Evolutionary conservation across 2,329 filamentous ascomycete species (phyloP).

Genomic region (Pseudogymnoascus sp.): DNA sequence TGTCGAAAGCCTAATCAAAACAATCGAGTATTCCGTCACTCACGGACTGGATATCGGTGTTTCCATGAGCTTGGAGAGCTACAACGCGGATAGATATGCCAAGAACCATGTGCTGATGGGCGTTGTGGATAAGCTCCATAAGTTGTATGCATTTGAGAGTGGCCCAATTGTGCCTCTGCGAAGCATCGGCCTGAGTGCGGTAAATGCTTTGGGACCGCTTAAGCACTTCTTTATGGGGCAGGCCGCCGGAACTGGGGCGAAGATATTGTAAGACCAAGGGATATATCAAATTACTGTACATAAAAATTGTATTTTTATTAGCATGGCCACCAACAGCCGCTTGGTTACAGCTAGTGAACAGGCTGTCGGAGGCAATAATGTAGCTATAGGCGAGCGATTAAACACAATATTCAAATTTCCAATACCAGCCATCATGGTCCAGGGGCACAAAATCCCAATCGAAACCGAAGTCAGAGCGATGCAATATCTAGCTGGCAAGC

Average conservation of each 20-base stretch:
- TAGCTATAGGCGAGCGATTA: neutral
- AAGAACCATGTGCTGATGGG: constrained; percentile 74
- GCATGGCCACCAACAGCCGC: neutral
- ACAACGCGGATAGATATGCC: constrained; percentile 73
- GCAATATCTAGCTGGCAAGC: neutral
- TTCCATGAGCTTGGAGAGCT: constrained; percentile 69
- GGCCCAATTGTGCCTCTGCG: constrained; percentile 75
- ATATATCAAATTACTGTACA: neutral
- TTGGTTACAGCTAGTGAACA: neutral
- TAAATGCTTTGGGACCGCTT: constrained; percentile 66
- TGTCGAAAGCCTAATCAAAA: constrained; percentile 67
- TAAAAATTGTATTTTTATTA: constrained; percentile 1
- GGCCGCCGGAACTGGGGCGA: constrained; percentile 49
- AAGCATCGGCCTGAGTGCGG: constrained; percentile 66
- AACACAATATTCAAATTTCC: neutral
- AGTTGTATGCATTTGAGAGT: constrained; percentile 74
- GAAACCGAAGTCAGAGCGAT: neutral
- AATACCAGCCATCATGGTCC: neutral
- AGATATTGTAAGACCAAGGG: constrained; percentile 30
- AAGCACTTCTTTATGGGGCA: constrained; percentile 84
- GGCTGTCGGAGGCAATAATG: neutral
- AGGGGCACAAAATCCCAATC: neutral
- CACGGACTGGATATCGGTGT: constrained; percentile 86
- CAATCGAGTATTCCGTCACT: constrained; percentile 67
- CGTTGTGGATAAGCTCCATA: constrained; percentile 84